Evolutionary conservation across 352 stramenopile genomes (phyloP).

Genomic region (Globisporangium canariense): DNA sequence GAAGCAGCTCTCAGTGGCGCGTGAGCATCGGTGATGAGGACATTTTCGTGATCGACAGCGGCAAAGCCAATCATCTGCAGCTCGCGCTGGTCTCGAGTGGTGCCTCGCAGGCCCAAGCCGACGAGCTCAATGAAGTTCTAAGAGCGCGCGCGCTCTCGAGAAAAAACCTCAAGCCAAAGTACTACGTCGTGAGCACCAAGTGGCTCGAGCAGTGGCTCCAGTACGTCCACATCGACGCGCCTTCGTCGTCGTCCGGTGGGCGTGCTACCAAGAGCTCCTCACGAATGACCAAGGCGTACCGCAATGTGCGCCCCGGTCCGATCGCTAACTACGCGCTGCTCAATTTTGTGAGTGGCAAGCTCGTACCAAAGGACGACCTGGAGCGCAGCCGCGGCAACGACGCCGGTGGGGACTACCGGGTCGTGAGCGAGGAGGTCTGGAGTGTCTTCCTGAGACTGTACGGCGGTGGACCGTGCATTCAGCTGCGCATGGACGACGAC

Average conservation of each 20-base stretch:
- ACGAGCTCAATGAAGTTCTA: slow-evolving; percentile 61
- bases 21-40: slow-evolving; percentile 12
- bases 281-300: slow-evolving; percentile 6
- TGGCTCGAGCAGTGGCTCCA: slow-evolving; percentile 71
- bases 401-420: slow-evolving; percentile 43
- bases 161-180: slow-evolving; percentile 16
- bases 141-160: slow-evolving; percentile 35
- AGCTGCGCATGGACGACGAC: slow-evolving; percentile 22
- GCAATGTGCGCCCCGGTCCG: slow-evolving; percentile 37
- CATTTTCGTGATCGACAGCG: slow-evolving; percentile 18
- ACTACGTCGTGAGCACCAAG: slow-evolving; percentile 53
- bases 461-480: slow-evolving; percentile 61
- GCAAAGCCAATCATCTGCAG: slow-evolving; percentile 3
- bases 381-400: slow-evolving; percentile 38
- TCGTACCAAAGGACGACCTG: slow-evolving; percentile 41
- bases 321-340: slow-evolving; percentile 67
- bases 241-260: neutral
- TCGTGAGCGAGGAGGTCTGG: slow-evolving; percentile 72
- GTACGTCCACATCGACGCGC: slow-evolving; percentile 50
- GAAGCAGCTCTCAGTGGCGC: neutral
- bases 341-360: slow-evolving; percentile 60
- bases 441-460: slow-evolving; percentile 55
- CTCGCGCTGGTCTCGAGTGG: neutral
- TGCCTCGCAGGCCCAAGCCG: slow-evolving; percentile 10
- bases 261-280: slow-evolving; percentile 7